Percentiles rank a stretch among this genome's conserved stretches.
phyloP scores from a whole-genome alignment of 1,284 basidiomycete genomes.

The Melampsora americana region DNA sequence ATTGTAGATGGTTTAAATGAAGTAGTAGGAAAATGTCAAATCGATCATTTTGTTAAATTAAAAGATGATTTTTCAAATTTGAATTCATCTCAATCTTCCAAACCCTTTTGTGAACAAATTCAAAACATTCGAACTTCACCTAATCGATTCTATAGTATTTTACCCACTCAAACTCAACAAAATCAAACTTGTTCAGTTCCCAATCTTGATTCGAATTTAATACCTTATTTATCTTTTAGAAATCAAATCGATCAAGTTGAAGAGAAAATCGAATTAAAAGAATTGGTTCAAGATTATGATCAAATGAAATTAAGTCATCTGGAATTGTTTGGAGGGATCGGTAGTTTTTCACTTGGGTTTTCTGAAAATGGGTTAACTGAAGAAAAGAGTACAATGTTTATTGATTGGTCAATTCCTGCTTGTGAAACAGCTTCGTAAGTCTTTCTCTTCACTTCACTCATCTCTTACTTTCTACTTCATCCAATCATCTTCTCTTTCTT shows the following conservation, averaged over 20 bases:
- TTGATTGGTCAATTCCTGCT: conserved; percentile 23
- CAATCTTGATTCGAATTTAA: background rate
- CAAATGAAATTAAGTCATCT: conserved; percentile 13
- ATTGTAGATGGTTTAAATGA: conserved; percentile 13
- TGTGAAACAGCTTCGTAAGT: conserved; percentile 20
- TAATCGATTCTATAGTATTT: conserved; percentile 21
- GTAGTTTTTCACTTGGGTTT: conserved; percentile 26
- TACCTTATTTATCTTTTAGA: too few species aligned
- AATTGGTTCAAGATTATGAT: conserved; percentile 22
- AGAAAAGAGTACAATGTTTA: conserved; percentile 18
- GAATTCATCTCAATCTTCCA: background rate
- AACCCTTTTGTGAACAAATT: too few species aligned
- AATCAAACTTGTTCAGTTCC: conserved; percentile 1
- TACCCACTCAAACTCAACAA: conserved; percentile 11
- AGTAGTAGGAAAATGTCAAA: conserved; percentile 26
- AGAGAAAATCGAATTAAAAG: background rate
- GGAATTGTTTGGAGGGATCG: conserved; percentile 35
- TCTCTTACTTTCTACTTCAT: background rate
- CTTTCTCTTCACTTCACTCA: background rate
- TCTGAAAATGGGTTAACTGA: conserved; percentile 3
- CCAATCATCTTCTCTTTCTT: too few species aligned
- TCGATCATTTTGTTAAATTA: conserved; percentile 1
- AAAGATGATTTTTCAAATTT: background rate
- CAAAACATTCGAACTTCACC: background rate
- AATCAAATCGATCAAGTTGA: too few species aligned